Evolutionary conservation across 2,329 filamentous ascomycete species (phyloP).

Genomic region (Cryoendolithus antarcticus): DNA sequence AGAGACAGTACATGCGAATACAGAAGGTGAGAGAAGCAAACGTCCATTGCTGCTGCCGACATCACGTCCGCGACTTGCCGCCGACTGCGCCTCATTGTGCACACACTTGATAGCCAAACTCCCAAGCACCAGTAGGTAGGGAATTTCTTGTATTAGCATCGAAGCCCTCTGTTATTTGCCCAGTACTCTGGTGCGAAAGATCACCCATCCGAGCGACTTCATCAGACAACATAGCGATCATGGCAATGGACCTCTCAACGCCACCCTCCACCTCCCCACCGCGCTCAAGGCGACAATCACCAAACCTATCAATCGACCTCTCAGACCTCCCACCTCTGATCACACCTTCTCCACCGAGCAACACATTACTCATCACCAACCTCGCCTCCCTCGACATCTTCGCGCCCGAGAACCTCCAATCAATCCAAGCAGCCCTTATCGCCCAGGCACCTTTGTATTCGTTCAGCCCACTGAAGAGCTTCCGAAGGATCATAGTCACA

Average conservation of each 20-base stretch:
- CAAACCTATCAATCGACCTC: slow-evolving; percentile 57
- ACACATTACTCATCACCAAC: slow-evolving; percentile 77
- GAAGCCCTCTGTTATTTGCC: neutral
- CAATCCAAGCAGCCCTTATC: slow-evolving; percentile 59
- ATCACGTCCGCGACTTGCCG: neutral
- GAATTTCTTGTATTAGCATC: neutral
- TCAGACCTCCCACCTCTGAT: slow-evolving; percentile 57
- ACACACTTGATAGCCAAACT: neutral
- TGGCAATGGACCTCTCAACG: slow-evolving; percentile 12
- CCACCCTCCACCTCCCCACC: slow-evolving; percentile 9
- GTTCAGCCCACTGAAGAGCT: slow-evolving; percentile 70
- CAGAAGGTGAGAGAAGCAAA: neutral
- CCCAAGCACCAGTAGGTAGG: neutral
- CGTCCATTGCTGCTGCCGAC: neutral
- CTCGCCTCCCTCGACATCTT: slow-evolving; percentile 63
- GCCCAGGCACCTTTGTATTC: slow-evolving; percentile 60
- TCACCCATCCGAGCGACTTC: neutral
- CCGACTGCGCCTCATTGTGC: neutral
- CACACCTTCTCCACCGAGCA: slow-evolving; percentile 63
- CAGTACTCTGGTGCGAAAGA: neutral
- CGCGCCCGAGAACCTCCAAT: slow-evolving; percentile 58
- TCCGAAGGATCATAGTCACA: slow-evolving; percentile 68
- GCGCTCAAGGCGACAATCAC: slow-evolving; percentile 18
- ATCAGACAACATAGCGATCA: neutral
- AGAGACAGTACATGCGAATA: neutral